A percentile compares a stretch with the other conserved stretches of the same genome.
Conservation (phyloP, 768 basidiomycete species). For the Podaxis mareebaensis region DNA sequence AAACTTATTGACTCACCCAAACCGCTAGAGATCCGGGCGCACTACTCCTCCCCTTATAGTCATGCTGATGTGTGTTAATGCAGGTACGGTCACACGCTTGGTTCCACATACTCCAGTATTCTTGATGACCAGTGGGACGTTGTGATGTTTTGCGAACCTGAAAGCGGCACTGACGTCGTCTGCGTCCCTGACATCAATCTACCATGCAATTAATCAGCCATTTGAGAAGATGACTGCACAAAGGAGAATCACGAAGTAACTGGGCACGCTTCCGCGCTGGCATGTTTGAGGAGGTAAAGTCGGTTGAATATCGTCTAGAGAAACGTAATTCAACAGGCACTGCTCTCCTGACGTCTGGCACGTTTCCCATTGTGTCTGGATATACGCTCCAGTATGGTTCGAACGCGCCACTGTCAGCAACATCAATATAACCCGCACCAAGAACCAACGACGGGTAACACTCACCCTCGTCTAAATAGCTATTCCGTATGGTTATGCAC, state of each 20-base stretch:
- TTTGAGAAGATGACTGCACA: background rate
- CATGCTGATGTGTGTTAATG: slow-evolving; percentile 35
- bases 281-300: slow-evolving; percentile 33
- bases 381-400: slow-evolving; percentile 20
- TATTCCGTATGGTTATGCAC: slow-evolving; percentile 15
- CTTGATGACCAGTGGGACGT: slow-evolving; percentile 46
- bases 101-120: slow-evolving; percentile 48
- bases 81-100: background rate
- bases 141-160: slow-evolving; percentile 38
- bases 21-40: slow-evolving; percentile 42
- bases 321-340: slow-evolving; percentile 46
- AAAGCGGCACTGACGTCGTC: slow-evolving; percentile 46
- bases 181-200: slow-evolving; percentile 41
- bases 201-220: slow-evolving; percentile 9
- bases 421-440: background rate
- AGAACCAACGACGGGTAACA: background rate
- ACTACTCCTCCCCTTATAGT: slow-evolving; percentile 50
- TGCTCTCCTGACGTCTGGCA: slow-evolving; percentile 47
- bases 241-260: slow-evolving; percentile 32
- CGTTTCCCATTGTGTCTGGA: slow-evolving; percentile 51
- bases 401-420: slow-evolving; percentile 18
- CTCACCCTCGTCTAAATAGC: slow-evolving; percentile 24
- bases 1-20: slow-evolving; percentile 35
- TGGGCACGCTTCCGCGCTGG: slow-evolving; percentile 35
- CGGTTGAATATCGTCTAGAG: slow-evolving; percentile 28